Conservation (phyloP, 192 early-diverging fungal species). For the Dissophora ornata region DNA sequence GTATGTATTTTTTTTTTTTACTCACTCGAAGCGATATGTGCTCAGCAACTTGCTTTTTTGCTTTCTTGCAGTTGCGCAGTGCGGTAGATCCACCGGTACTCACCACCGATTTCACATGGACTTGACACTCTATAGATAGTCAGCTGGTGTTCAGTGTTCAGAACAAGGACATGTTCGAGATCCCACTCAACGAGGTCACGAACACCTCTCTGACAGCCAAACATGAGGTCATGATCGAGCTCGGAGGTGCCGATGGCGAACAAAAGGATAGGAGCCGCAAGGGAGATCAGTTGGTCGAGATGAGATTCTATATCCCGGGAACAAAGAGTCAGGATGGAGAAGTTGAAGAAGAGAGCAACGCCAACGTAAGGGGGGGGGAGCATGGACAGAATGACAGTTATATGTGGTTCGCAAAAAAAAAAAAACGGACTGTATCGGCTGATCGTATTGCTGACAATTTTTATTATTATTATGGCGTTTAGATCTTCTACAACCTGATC, state of each 20-base stretch:
- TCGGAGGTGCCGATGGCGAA: constrained; percentile 63
- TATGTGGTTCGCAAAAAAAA: too few relatives aligned
- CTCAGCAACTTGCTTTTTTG: too few relatives aligned
- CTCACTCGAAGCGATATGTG: not conserved
- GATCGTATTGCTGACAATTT: too few relatives aligned
- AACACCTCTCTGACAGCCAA: constrained; percentile 87
- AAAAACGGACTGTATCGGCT: too few relatives aligned
- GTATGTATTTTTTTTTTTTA: constrained; percentile 43
- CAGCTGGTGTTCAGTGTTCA: constrained; percentile 84
- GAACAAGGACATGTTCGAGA: constrained; percentile 89
- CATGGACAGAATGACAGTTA: not conserved
- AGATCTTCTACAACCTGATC: constrained; percentile 89
- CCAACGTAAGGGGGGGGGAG: constrained; percentile 31
- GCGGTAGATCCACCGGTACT: too few relatives aligned
- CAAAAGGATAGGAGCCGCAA: constrained; percentile 63
- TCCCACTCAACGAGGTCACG: constrained; percentile 88
- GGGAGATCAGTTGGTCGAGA: constrained; percentile 87
- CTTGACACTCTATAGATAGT: constrained; percentile 38
- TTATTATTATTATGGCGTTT: too few relatives aligned
- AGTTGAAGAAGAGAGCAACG: constrained; percentile 58
- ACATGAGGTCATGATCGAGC: constrained; percentile 94
- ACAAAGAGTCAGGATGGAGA: constrained; percentile 64
- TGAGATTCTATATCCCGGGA: constrained; percentile 93
- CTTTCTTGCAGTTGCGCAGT: too few relatives aligned
- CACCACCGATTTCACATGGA: too few relatives aligned